Evolutionary conservation across 2,329 filamentous ascomycete genomes (phyloP).

Genomic region (Neophaeococcomyces mojaviensis): DNA sequence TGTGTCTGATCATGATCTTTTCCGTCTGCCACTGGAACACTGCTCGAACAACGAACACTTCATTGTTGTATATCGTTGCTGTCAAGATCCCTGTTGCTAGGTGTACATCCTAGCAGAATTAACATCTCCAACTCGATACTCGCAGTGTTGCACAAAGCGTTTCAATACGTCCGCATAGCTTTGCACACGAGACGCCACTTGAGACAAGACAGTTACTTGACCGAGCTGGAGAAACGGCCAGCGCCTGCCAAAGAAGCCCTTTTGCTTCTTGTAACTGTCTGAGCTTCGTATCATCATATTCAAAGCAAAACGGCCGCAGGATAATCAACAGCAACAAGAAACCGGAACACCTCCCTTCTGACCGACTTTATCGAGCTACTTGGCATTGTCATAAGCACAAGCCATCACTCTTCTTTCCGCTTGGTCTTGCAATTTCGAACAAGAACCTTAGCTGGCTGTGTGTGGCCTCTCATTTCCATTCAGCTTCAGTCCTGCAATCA

Average conservation of each 20-base stretch:
- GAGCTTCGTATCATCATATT: not conserved
- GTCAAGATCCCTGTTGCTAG: not conserved
- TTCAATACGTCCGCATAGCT: too few relatives aligned
- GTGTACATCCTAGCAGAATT: not conserved
- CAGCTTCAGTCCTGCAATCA: not conserved
- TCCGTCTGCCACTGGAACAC: not conserved
- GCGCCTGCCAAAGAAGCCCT: not conserved
- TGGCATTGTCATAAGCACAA: not conserved
- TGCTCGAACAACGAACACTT: not conserved
- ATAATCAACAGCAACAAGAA: not conserved
- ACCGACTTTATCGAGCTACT: not conserved
- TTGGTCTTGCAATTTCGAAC: constrained; percentile 3
- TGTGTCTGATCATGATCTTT: constrained; percentile 1
- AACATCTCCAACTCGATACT: not conserved
- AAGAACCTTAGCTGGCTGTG: constrained; percentile 6
- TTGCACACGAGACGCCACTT: not conserved
- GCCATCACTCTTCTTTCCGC: not conserved
- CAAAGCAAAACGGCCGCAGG: constrained; percentile 6
- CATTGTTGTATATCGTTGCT: constrained; percentile 4
- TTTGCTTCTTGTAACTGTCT: constrained; percentile 1
- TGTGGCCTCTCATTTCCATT: not conserved
- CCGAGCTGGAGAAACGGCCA: not conserved
- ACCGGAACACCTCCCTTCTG: not conserved
- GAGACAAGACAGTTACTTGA: not conserved
- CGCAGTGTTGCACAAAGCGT: constrained; percentile 4